Evolutionary conservation across 2,329 filamentous ascomycete species (phyloP), one percentile per base, ranked within the genome.

Genomic region (Bertia moriformis): DNA sequence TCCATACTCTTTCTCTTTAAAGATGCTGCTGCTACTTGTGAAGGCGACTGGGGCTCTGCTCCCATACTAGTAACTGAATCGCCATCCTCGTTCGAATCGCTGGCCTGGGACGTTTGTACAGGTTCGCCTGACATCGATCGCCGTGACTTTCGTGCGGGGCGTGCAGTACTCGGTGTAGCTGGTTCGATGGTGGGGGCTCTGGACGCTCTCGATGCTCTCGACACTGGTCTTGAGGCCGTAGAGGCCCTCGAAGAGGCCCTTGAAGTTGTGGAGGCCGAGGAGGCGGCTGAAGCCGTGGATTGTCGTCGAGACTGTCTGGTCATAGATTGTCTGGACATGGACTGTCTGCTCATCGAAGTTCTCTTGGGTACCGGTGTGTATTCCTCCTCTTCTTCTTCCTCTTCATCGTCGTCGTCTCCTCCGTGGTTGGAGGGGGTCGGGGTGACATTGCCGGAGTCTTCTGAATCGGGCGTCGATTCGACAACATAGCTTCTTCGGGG

Each of bases 361-460:
- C 17, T 35, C 12, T 13, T 18, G 10, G 32, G 32, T 7, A 35
- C 32, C 7, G 32, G 32, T 7, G 32, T 35, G 15, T 35, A 35
- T 13, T 35, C 32, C 15, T 44, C 33, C 20, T 47, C 42, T 18
- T 44, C 44, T n/a, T 48, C 47, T 19, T 43, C 41, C 22, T 43
- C 42, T 14, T 48, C 42, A 10, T 43, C 44, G 3, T n/a, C 2
- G 3, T 37, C 39, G 13, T 40, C 38, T 15, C 41, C 41, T 18
- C 7, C 14, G n/a, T 17, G n/a, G 27, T 17, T 33, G 18, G 30
- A 18, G 15, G 17, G 15, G 14, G 19, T 24, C 27, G 36, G 18
- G n/a, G 32, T 35, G 7, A 12, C 32, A 35, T 35, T 35, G 32
- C 32, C 32, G 7, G 32, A 18, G 15, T 12, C 15, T 17, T 35